Conservation (phyloP, 2,329 filamentous ascomycete species). For the Curvularia sp. region DNA sequence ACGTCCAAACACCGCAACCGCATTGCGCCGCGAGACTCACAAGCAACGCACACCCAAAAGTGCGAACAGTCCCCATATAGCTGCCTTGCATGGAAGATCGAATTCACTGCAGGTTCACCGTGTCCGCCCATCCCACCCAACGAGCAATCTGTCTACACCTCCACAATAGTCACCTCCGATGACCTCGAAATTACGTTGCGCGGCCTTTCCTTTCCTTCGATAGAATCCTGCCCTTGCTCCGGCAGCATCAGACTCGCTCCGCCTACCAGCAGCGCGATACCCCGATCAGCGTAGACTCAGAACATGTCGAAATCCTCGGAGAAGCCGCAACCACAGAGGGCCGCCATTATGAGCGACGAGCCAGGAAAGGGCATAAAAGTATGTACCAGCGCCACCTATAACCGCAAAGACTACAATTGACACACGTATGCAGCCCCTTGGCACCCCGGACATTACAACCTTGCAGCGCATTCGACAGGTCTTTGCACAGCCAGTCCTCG, state of each 20-base stretch:
- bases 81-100: conserved; percentile 44
- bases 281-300: conserved; percentile 14
- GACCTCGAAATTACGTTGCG: conserved; percentile 36
- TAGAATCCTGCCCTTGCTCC: conserved; percentile 22
- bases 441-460: conserved; percentile 26
- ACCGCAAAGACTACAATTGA: conserved; percentile 22
- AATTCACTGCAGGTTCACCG: conserved; percentile 25
- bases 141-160: conserved; percentile 27
- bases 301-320: conserved; percentile 33
- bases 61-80: conserved; percentile 7
- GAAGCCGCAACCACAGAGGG: conserved; percentile 26
- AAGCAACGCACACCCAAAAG: conserved; percentile 17
- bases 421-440: conserved; percentile 25
- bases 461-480: conserved; percentile 40
- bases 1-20: conserved; percentile 23
- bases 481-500: conserved; percentile 82
- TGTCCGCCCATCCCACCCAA: conserved; percentile 18
- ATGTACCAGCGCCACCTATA: conserved; percentile 20
- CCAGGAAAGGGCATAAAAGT: conserved; percentile 33
- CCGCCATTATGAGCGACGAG: conserved; percentile 32
- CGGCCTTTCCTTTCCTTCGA: conserved; percentile 30
- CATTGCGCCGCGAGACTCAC: conserved; percentile 29
- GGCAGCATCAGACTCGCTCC: neutral
- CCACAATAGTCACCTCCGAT: conserved; percentile 37
- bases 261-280: conserved; percentile 5